These are phyloP conservation scores for Goffeauzyma gilvescens DNA, from an alignment of 768 basidiomycete species.

Conservation along the genomic window DNA sequence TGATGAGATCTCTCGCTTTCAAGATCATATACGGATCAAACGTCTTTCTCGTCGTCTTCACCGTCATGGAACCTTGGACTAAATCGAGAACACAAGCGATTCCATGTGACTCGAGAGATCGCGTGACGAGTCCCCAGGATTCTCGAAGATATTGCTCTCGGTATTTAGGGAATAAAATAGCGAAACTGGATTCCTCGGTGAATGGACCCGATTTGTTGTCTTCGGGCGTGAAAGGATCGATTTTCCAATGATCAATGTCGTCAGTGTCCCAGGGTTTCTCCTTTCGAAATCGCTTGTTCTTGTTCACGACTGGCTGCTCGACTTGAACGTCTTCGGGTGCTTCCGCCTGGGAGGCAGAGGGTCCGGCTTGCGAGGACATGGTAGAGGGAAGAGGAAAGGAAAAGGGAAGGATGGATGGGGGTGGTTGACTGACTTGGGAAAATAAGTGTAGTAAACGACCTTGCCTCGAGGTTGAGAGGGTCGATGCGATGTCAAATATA, in stretches of 20 bases:
- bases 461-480: too few species aligned
- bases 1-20: slow-evolving; percentile 88
- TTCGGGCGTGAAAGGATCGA: slow-evolving; percentile 51
- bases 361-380: too few species aligned
- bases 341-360: too few species aligned
- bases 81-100: slow-evolving; percentile 80
- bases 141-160: slow-evolving; percentile 80
- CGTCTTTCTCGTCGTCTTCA: slow-evolving; percentile 88
- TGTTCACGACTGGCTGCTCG: slow-evolving; percentile 44
- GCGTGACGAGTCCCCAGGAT: slow-evolving; percentile 77
- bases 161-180: slow-evolving; percentile 95
- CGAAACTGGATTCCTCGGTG: slow-evolving; percentile 90
- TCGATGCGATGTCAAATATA: too few species aligned
- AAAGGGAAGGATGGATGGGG: too few species aligned
- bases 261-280: slow-evolving; percentile 99
- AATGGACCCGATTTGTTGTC: slow-evolving; percentile 68
- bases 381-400: too few species aligned
- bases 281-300: slow-evolving; percentile 78
- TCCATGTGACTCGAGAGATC: slow-evolving; percentile 39
- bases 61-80: slow-evolving; percentile 92
- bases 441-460: too few species aligned
- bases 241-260: slow-evolving; percentile 97
- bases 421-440: too few species aligned
- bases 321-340: too few species aligned
- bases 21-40: slow-evolving; percentile 91